Base-by-base conservation (phyloP, 1,139 yeast genomes). In the Magnusiomyces suaveolens region DNA sequence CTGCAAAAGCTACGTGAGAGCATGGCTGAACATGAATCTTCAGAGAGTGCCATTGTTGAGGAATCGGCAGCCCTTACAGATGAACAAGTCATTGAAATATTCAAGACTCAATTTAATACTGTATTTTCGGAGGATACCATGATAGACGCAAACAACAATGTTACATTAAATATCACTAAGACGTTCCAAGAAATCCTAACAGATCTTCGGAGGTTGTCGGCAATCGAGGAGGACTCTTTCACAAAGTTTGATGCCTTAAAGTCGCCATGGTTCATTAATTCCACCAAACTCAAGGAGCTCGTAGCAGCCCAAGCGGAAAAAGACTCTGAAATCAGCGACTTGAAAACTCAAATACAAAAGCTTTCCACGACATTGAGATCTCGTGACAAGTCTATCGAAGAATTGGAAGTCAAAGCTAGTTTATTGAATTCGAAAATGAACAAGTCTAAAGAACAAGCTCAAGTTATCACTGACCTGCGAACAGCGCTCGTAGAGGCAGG, bases 401-500 rank as follows among this genome's bases (percentile, higher is more conserved):
- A 78, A 48, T 64, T 77, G 25, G 71, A 72, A 41, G 69, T 77
- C 57, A 78, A 76, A 56, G 66, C 78, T 10, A 70, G 71, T 10
- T 64, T 75, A 16, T 63, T 77, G 47, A 76, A 75, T 58, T 70
- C 72, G 24, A 76, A 74, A 61, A 69, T 80, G 66, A 64, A 60
- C 10, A 68, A 74, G 16, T 63, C 71, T 18, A 68, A 69, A 55
- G 64, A 66, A 14, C 70, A 68, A 25, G 72, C 71, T 47, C 65
- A 61, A n/a, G 66, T 63, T 36, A 66, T 71, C 36, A 55, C 65
- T 26, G 60, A 66, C 29, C 56, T 75, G 26, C 63, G 64, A n/a
- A 26, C 29, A 2, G 56, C 62, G 2, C 58, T 75, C n/a, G 56
- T 60, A 0, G 54, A 54, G 0, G 58, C 75, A 23, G 60, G 66